phyloP scores from a whole-genome alignment of 2,329 filamentous ascomycete genomes.

The Xylaria digitata region DNA sequence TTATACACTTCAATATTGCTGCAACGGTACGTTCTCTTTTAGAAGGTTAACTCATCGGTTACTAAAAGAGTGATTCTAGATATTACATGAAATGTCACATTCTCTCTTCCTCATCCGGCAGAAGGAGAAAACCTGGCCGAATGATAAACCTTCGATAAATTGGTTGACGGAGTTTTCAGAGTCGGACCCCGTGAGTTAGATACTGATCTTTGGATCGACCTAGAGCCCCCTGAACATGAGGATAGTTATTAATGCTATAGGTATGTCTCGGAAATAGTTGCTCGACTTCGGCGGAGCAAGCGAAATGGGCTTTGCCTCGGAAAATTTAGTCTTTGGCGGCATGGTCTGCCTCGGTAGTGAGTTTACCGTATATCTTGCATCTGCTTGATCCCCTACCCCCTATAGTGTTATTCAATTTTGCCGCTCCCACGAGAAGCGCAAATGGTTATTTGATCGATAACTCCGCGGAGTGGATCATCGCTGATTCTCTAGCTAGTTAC shows the following conservation, averaged over 20 bases:
- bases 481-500: conserved; percentile 9
- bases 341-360: background rate
- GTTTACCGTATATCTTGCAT: conserved; percentile 12
- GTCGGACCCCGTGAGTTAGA: conserved; percentile 26
- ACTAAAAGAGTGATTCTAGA: conserved; percentile 4
- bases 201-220: background rate
- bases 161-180: accelerated
- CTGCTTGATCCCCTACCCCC: background rate
- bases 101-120: background rate
- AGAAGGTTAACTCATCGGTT: background rate
- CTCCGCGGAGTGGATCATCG: background rate
- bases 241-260: background rate
- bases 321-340: conserved; percentile 28
- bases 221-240: background rate
- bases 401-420: background rate
- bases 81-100: conserved; percentile 29
- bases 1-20: background rate
- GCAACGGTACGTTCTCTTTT: conserved; percentile 6
- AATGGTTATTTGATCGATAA: background rate
- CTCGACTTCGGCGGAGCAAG: background rate
- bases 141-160: background rate
- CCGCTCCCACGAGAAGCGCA: background rate
- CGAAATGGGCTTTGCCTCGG: conserved; percentile 25
- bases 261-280: conserved; percentile 1
- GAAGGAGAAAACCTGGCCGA: background rate